A percentile compares a stretch with the other conserved stretches of the same genome.
Evolutionary conservation across 352 stramenopile genomes (phyloP).

Genomic region (Globisporangium alternatum): DNA sequence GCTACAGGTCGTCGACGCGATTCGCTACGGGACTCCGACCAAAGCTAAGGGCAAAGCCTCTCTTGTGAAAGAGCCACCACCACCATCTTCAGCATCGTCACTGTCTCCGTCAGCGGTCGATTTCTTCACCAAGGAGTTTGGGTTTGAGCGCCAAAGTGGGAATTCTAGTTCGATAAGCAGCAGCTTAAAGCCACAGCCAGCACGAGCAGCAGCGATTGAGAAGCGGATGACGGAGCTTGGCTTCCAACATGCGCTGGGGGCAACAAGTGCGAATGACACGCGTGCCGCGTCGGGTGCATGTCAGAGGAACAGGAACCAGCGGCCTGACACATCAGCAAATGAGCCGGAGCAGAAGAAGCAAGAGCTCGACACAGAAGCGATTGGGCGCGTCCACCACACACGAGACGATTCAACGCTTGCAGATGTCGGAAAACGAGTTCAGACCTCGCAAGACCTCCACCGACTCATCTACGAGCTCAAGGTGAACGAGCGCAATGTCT

Average conservation of each 20-base stretch:
- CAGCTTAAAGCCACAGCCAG: constrained; percentile 26
- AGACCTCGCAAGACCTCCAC: constrained; percentile 44
- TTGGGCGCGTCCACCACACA: background rate
- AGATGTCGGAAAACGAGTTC: constrained; percentile 8
- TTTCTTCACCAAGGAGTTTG: constrained; percentile 47
- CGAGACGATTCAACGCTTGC: constrained; percentile 15
- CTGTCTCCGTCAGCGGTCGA: constrained; percentile 15
- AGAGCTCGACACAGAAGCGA: background rate
- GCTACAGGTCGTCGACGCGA: constrained; percentile 44
- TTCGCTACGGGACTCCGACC: constrained; percentile 28
- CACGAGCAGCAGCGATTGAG: constrained; percentile 43
- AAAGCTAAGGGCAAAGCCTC: no score
- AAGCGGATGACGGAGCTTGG: constrained; percentile 35
- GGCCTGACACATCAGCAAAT: constrained; percentile 4
- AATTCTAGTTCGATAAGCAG: background rate
- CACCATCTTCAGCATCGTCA: background rate
- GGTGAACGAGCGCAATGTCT: constrained; percentile 17
- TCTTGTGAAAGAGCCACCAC: background rate
- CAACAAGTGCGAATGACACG: constrained; percentile 1
- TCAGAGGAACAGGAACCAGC: background rate
- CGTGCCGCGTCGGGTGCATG: background rate
- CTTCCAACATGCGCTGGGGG: constrained; percentile 30
- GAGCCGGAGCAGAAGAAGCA: background rate
- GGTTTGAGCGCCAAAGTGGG: constrained; percentile 8
- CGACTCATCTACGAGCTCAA: constrained; percentile 69